Conservation (phyloP, 2,329 filamentous ascomycete species). For the Chaetomium sp. region DNA sequence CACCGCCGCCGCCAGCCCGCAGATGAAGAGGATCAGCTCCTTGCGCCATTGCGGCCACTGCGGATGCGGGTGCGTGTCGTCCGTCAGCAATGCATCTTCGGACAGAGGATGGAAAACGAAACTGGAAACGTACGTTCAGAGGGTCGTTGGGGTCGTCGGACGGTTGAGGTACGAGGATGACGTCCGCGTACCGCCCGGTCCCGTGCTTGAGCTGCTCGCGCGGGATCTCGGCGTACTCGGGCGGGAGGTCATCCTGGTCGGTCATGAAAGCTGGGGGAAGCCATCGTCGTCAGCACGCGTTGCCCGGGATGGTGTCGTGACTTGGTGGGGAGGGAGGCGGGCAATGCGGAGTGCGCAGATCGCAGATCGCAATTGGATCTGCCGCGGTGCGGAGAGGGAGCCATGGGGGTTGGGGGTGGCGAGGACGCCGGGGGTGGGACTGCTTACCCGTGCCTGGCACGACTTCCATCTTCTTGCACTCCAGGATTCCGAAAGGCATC, state of each 20-base stretch:
- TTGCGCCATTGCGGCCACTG: slow-evolving; percentile 50
- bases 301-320: background rate
- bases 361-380: slow-evolving; percentile 7
- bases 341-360: background rate
- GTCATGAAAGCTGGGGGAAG: slow-evolving; percentile 45
- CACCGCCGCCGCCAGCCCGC: slow-evolving; percentile 49
- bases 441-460: slow-evolving; percentile 52
- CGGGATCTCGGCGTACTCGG: slow-evolving; percentile 48
- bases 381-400: background rate
- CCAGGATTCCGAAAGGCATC: slow-evolving; percentile 54
- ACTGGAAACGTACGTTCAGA: slow-evolving; percentile 44
- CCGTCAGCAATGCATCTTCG: background rate
- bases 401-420: background rate
- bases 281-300: slow-evolving; percentile 7
- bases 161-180: slow-evolving; percentile 50
- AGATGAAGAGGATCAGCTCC: slow-evolving; percentile 49
- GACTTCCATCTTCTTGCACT: slow-evolving; percentile 47
- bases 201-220: slow-evolving; percentile 46
- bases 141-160: slow-evolving; percentile 53
- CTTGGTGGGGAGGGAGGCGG: background rate
- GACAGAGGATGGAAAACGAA: too few species aligned
- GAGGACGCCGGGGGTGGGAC: background rate
- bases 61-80: background rate
- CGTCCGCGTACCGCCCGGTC: slow-evolving; percentile 39
- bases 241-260: slow-evolving; percentile 50